Evolutionary conservation across 2,329 filamentous ascomycete genomes (phyloP), one percentile per base, ranked within the genome.

Genomic region (Diplodia mutila): DNA sequence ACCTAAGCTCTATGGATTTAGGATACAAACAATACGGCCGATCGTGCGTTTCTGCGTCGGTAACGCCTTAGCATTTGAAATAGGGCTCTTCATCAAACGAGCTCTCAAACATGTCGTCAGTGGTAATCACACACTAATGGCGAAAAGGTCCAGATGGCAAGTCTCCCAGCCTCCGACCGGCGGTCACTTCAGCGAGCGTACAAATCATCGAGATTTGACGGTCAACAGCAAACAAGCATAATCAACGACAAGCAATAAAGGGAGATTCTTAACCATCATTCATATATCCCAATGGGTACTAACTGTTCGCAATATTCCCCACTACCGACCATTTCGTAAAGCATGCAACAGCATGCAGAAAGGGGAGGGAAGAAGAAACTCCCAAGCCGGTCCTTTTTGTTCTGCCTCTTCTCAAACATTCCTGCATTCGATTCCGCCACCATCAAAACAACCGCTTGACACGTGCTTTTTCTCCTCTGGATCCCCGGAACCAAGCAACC

Each of bases 201-300:
- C 18, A 42, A 39, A 18, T 42, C 39, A 42, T 14, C 39, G 5
- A 46, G n/a, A 21, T 21, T 46, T 11, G 42, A 46, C 7, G 42
- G n/a, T 21, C 8, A 46, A 21, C 8, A 46, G 42, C 18, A 46
- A 46, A 18, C 42, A 4, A 21, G 42, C 42, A 9, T 46, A 21
- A 21, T 8, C 42, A n/a, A n/a, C 21, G n/a, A 21, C 18, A 46
- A 8, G n/a, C n/a, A n/a, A 46, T 4, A 21, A 57, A 14, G 32
- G 16, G 14, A 39, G n/a, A 23, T 57, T 57, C 53, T 32, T 57
- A 46, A 59, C 18, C 55, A 46, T 59, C 23, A 59, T 59, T 59
- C 55, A 46, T 59, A 46, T 59, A 21, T 42, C 21, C 34, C 23
- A 32, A 42, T 3, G 55, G 55, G 55, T 37, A 37, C 25, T 42